Conservation (phyloP, 179 eudicot genomes). For the Dionaea muscipula region DNA sequence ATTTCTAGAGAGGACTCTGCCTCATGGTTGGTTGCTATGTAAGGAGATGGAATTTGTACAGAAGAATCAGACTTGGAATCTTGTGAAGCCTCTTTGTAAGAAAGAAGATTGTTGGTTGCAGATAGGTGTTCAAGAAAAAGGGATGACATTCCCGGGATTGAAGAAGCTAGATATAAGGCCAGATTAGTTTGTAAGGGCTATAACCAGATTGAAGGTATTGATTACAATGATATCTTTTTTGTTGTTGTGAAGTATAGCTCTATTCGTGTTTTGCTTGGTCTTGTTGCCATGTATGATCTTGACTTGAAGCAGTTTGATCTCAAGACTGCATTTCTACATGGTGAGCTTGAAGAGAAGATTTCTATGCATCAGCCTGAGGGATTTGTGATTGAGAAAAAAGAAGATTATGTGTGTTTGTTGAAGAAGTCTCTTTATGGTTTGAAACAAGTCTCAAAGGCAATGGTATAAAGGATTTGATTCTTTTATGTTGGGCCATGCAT, state of each 20-base stretch:
- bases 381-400: constrained; percentile 3
- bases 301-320: constrained; percentile 6
- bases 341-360: neutral
- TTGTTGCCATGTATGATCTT: neutral
- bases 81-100: neutral
- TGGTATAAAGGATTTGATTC: constrained; percentile 9
- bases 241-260: neutral
- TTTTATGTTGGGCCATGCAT: constrained; percentile 2
- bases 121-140: constrained; percentile 2
- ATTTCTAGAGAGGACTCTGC: neutral
- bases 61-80: constrained; percentile 4
- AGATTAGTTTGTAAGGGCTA: constrained; percentile 3
- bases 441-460: neutral
- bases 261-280: neutral
- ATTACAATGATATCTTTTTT: constrained; percentile 6
- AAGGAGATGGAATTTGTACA: constrained; percentile 8
- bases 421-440: constrained; percentile 6
- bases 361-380: constrained; percentile 1
- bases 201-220: neutral
- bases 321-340: constrained; percentile 7
- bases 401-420: neutral
- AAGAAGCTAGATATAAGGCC: constrained; percentile 1
- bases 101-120: neutral
- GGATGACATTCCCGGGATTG: neutral
- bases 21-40: constrained; percentile 1